Evolutionary conservation across 805 yeast species (phyloP).

Genomic region (Saccharomycopsis synnaedendra): DNA sequence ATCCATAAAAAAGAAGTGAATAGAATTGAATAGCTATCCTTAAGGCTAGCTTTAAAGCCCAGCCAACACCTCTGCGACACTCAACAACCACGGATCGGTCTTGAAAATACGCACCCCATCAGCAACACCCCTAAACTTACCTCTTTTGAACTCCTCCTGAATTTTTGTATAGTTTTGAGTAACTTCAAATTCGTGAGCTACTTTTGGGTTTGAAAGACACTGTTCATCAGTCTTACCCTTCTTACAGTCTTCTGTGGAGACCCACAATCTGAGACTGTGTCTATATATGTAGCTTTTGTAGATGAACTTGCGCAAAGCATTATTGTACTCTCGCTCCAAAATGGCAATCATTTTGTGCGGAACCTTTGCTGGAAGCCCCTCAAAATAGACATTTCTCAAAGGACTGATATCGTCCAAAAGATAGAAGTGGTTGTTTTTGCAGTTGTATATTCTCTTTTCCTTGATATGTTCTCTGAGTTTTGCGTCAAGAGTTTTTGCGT

Average conservation of each 20-base stretch:
- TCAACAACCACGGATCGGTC: constrained; percentile 9
- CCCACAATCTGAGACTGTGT: constrained; percentile 4
- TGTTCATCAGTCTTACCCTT: background rate
- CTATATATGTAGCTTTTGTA: constrained; percentile 5
- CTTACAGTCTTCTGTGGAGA: constrained; percentile 7
- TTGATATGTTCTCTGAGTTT: constrained; percentile 24
- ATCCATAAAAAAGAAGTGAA: too few relatives aligned
- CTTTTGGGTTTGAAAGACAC: background rate
- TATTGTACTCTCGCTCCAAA: constrained; percentile 7
- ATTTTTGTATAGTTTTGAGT: constrained; percentile 2
- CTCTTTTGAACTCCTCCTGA: too few relatives aligned
- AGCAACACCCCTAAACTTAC: too few relatives aligned
- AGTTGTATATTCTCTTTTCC: constrained; percentile 30
- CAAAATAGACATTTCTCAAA: constrained; percentile 37
- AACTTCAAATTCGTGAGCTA: background rate
- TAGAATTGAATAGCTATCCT: too few relatives aligned
- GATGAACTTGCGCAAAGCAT: background rate
- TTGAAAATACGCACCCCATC: background rate
- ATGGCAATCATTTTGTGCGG: constrained; percentile 31
- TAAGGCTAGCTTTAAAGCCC: too few relatives aligned
- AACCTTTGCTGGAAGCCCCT: constrained; percentile 45
- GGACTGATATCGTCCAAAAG: constrained; percentile 38
- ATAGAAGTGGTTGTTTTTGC: constrained; percentile 52
- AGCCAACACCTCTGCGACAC: background rate
- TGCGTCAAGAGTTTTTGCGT: constrained; percentile 15